Percentiles rank a stretch among this genome's conserved stretches.
Conservation (phyloP, 345 rosid species). For the Cardiospermum halicacabum region DNA sequence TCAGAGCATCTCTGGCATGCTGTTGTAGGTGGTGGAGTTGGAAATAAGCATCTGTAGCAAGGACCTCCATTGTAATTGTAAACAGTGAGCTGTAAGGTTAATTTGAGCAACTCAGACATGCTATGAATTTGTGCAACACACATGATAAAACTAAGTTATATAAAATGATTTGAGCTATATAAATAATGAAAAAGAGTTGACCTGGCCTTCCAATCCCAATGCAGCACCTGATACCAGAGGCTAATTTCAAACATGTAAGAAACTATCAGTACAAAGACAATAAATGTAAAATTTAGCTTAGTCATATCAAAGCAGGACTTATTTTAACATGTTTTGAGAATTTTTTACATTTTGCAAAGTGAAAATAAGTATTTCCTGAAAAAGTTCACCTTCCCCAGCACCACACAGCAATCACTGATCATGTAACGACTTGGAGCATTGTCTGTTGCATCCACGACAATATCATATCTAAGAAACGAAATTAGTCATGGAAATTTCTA, state of each 20-base stretch:
- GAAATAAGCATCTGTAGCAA: conserved; percentile 83
- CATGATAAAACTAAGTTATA: conserved; percentile 14
- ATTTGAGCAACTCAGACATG: conserved; percentile 4
- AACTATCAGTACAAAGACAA: conserved; percentile 14
- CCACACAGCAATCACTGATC: conserved; percentile 95
- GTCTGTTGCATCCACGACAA: conserved; percentile 87
- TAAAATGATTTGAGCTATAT: neutral
- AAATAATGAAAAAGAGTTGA: conserved; percentile 8
- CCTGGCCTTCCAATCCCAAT: conserved; percentile 95
- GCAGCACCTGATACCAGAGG: conserved; percentile 99
- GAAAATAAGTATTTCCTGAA: neutral
- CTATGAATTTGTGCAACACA: neutral
- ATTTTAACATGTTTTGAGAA: neutral
- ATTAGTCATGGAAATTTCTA: conserved; percentile 34
- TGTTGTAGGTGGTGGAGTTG: conserved; percentile 74
- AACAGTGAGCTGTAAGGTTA: conserved; percentile 48
- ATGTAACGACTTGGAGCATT: conserved; percentile 97
- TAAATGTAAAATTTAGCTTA: neutral
- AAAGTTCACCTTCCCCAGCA: conserved; percentile 79
- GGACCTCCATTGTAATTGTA: conserved; percentile 78
- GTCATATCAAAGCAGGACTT: neutral
- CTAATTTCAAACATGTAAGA: conserved; percentile 36
- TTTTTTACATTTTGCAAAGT: conserved; percentile 1
- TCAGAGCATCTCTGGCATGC: conserved; percentile 91
- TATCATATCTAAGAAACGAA: conserved; percentile 56